Conservation (phyloP, 140 eudicot species). For the Erigeron philadelphicus region DNA sequence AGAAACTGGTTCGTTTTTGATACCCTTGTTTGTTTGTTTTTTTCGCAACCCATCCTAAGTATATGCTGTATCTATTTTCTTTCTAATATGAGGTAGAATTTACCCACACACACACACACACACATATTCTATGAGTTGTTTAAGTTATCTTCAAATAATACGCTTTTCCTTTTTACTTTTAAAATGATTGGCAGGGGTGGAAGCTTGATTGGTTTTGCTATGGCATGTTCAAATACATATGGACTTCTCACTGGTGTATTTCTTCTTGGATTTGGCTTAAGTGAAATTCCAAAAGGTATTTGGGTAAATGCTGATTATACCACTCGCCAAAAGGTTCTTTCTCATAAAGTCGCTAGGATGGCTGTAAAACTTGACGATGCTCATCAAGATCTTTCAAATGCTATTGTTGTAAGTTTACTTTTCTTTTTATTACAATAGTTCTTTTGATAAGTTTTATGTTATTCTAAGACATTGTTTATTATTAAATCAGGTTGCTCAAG, state of each 20-base stretch:
- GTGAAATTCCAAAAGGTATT: slow-evolving; percentile 85
- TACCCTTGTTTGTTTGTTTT: neutral
- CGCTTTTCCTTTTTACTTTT: neutral
- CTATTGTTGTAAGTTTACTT: slow-evolving; percentile 68
- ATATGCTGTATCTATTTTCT: neutral
- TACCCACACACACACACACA: neutral
- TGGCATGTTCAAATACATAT: slow-evolving; percentile 98
- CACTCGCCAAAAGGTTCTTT: slow-evolving; percentile 63
- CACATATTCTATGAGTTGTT: neutral
- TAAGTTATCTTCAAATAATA: neutral
- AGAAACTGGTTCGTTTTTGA: slow-evolving; percentile 53
- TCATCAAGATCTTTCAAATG: slow-evolving; percentile 82
- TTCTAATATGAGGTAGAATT: neutral
- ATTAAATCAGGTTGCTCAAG: slow-evolving; percentile 79
- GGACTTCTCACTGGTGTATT: slow-evolving; percentile 95
- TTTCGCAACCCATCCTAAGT: neutral
- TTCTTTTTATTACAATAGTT: neutral
- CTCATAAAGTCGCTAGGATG: slow-evolving; percentile 83
- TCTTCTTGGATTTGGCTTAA: slow-evolving; percentile 88
- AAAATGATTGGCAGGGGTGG: slow-evolving; percentile 51
- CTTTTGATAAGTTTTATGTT: neutral
- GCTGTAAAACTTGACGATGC: slow-evolving; percentile 93
- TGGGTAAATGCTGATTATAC: slow-evolving; percentile 73
- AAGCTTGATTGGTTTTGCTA: slow-evolving; percentile 73
- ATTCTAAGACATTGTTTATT: slow-evolving; percentile 10